Evolutionary conservation across 192 early-diverging fungal genomes (phyloP).

Genomic region (Jimgerdemannia flammicorona): DNA sequence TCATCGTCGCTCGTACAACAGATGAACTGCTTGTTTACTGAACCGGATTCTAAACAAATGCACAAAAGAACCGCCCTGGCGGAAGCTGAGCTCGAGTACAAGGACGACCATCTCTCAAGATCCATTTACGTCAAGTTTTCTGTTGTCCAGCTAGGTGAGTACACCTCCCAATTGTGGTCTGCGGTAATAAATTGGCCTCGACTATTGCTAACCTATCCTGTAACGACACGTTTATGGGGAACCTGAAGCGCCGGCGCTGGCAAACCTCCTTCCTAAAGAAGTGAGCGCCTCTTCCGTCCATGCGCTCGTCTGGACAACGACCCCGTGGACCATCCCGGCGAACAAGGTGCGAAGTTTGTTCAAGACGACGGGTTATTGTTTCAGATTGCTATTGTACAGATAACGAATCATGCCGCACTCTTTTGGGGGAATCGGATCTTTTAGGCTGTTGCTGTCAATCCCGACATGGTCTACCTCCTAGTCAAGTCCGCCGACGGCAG

Average conservation of each 20-base stretch:
- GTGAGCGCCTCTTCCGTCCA: slow-evolving; percentile 17
- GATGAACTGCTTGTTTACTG: background rate
- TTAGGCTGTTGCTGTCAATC: slow-evolving; percentile 62
- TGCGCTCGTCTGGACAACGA: slow-evolving; percentile 74
- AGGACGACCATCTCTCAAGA: slow-evolving; percentile 65
- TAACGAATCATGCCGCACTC: too few species aligned
- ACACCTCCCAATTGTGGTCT: background rate
- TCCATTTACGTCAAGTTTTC: slow-evolving; percentile 70
- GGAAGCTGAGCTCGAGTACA: slow-evolving; percentile 78
- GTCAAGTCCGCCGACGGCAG: slow-evolving; percentile 6
- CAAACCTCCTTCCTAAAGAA: background rate
- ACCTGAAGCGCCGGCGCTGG: background rate
- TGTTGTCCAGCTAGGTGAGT: slow-evolving; percentile 41
- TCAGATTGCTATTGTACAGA: background rate
- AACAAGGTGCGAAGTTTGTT: slow-evolving; percentile 38
- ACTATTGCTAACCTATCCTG: slow-evolving; percentile 10
- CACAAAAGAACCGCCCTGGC: slow-evolving; percentile 64
- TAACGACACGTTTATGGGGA: background rate
- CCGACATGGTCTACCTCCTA: slow-evolving; percentile 56
- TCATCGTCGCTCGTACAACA: background rate
- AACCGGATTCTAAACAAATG: too few species aligned
- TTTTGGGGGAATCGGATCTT: background rate
- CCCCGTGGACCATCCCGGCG: slow-evolving; percentile 79
- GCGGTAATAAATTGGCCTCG: slow-evolving; percentile 1
- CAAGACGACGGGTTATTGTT: background rate